Conservation (phyloP, 2,329 filamentous ascomycete genomes). For the Phyllosticta citribraziliensis region DNA sequence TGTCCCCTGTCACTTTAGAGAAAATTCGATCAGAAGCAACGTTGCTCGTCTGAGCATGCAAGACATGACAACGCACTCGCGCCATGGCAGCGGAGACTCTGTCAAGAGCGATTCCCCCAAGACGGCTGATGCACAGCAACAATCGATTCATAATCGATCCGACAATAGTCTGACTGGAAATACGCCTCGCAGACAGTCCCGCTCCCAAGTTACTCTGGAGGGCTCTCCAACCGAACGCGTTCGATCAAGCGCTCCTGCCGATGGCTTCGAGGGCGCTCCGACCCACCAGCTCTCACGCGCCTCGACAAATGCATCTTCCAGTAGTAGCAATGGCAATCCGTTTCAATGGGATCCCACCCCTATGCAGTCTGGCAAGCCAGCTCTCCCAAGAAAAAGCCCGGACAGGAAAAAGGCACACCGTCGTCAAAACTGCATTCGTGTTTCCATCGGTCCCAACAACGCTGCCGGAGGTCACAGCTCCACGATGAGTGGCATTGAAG, state of each 20-base stretch:
- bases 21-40: slow-evolving; percentile 16
- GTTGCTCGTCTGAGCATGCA: slow-evolving; percentile 3
- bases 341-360: slow-evolving; percentile 36
- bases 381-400: slow-evolving; percentile 36
- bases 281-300: slow-evolving; percentile 31
- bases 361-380: slow-evolving; percentile 29
- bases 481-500: slow-evolving; percentile 28
- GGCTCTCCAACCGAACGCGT: slow-evolving; percentile 32
- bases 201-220: slow-evolving; percentile 26
- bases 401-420: slow-evolving; percentile 34
- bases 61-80: slow-evolving; percentile 11
- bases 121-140: slow-evolving; percentile 19
- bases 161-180: slow-evolving; percentile 9
- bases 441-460: slow-evolving; percentile 34
- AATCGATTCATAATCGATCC: slow-evolving; percentile 11
- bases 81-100: background rate
- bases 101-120: slow-evolving; percentile 18
- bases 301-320: slow-evolving; percentile 27
- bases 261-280: slow-evolving; percentile 23
- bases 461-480: slow-evolving; percentile 19
- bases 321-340: slow-evolving; percentile 36
- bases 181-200: slow-evolving; percentile 27
- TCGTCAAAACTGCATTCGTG: slow-evolving; percentile 36
- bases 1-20: slow-evolving; percentile 13
- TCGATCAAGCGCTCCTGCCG: slow-evolving; percentile 20